These are phyloP conservation scores for Plantago coronopus DNA, from an alignment of 305 asterid genomes.

Conservation along the genomic window DNA sequence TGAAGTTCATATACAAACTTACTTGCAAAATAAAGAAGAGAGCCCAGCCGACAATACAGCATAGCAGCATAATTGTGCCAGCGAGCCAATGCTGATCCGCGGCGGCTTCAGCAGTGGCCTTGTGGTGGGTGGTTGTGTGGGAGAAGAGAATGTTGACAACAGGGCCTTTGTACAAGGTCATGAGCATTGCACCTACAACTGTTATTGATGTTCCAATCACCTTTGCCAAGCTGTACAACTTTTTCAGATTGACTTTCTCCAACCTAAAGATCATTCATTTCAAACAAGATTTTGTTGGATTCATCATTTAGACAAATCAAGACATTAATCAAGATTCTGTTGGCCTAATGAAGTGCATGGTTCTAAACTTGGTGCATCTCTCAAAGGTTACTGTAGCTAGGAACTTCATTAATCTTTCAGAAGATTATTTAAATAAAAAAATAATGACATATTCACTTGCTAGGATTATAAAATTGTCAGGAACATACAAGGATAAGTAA, in stretches of 20 bases:
- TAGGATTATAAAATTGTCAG: background rate
- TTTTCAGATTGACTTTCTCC: conserved; percentile 74
- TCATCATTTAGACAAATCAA: background rate
- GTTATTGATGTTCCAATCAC: conserved; percentile 66
- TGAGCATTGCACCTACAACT: conserved; percentile 79
- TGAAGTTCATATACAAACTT: conserved; percentile 38
- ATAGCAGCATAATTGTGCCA: conserved; percentile 70
- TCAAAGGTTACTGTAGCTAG: too few species aligned
- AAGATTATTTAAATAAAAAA: too few species aligned
- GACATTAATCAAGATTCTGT: background rate
- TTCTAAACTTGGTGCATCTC: too few species aligned
- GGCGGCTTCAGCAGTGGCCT: conserved; percentile 19
- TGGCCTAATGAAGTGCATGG: background rate
- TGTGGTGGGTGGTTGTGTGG: conserved; percentile 19
- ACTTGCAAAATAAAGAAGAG: conserved; percentile 65
- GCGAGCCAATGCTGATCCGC: conserved; percentile 61
- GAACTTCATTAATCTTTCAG: too few species aligned
- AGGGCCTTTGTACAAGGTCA: conserved; percentile 84
- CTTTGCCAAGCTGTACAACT: conserved; percentile 66
- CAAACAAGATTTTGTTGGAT: background rate
- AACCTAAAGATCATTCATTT: conserved; percentile 32
- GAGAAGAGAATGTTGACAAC: conserved; percentile 55
- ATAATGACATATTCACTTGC: background rate
- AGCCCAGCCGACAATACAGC: conserved; percentile 86
- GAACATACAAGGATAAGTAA: background rate